These are phyloP conservation scores for Aspergillus calidoustus DNA, from an alignment of 2,329 filamentous ascomycete genomes.

Conservation along the genomic window DNA sequence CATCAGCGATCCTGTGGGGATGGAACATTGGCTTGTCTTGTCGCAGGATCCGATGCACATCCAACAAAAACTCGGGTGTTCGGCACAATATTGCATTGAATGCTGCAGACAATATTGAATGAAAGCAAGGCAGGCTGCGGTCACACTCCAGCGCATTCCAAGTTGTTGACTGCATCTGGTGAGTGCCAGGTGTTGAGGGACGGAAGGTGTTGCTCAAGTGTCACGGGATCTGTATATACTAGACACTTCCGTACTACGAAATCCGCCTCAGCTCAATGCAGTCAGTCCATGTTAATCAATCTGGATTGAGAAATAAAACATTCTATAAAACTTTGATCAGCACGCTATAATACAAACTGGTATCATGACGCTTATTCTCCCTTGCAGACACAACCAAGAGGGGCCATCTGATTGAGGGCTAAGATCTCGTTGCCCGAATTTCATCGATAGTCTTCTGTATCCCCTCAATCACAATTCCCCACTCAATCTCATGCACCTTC, in stretches of 20 bases:
- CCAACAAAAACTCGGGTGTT: neutral
- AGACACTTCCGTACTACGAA: neutral
- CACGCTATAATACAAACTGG: slow-evolving; percentile 15
- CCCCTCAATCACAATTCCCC: slow-evolving; percentile 77
- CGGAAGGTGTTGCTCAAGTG: neutral
- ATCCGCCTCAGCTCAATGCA: neutral
- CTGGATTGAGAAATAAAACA: neutral
- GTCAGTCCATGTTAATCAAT: neutral
- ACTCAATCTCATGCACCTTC: slow-evolving; percentile 77
- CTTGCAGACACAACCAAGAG: neutral
- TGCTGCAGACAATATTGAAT: neutral
- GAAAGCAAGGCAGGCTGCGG: neutral
- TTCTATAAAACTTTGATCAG: slow-evolving; percentile 8
- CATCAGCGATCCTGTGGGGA: neutral
- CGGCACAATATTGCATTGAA: slow-evolving; percentile 2
- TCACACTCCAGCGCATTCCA: neutral
- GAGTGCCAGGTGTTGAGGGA: neutral
- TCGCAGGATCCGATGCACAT: neutral
- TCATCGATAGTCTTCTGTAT: slow-evolving; percentile 47
- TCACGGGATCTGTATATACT: neutral
- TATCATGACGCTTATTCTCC: slow-evolving; percentile 11
- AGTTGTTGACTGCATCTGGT: neutral
- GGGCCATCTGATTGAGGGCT: neutral
- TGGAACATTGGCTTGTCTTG: neutral
- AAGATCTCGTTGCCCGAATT: slow-evolving; percentile 29